Evolutionary conservation across 768 basidiomycete species (phyloP), one percentile per base, ranked within the genome.

Genomic region (Lenzites betulinus): DNA sequence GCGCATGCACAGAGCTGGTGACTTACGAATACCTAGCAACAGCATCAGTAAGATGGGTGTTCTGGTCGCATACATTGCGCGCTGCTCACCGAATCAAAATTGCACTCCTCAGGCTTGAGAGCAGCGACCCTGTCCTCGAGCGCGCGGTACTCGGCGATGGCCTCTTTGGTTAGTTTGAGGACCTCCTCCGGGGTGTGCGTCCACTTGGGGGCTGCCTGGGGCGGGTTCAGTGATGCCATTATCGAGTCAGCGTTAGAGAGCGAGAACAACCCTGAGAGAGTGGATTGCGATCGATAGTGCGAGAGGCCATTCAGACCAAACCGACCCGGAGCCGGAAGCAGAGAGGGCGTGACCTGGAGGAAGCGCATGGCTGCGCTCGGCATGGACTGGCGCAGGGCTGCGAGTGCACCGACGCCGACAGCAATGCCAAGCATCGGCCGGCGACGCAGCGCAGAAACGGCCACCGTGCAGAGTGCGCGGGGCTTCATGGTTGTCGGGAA

Each of bases 21-120:
- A 82, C 88, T 78, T 75, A 92, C 89, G 68, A 90, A 90, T 23
- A 91, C 89, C 89, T 91, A 51, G 65, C 47, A 58, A 41, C 59
- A 39, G 15, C 38, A 39, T 39, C 38, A 39, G 13, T 18, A 7
- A 39, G 18, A 18, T 39, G 38, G 15, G 38, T 3, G 13, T n/a
- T 39, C 6, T 15, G 38, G 11, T 39, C 15, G 23, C 39, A 39
- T 48, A 25, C 36, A 20, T 8, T n/a, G 25, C 39, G 6, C 47
- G 18, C 30, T 46, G 74, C 85, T 69, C 64, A 90, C 91, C 39
- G 87, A 85, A 61, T 85, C 77, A 64, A 89, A 92, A 63, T 77
- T 85, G 68, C 84, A 85, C 47, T 85, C 80, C 58, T 83, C 77
- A 7, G 79, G 73, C 33, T 81, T 72, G 35, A 91, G 77, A 38